Conservation (phyloP, 768 basidiomycete genomes). For the Termitomyces sp. region DNA sequence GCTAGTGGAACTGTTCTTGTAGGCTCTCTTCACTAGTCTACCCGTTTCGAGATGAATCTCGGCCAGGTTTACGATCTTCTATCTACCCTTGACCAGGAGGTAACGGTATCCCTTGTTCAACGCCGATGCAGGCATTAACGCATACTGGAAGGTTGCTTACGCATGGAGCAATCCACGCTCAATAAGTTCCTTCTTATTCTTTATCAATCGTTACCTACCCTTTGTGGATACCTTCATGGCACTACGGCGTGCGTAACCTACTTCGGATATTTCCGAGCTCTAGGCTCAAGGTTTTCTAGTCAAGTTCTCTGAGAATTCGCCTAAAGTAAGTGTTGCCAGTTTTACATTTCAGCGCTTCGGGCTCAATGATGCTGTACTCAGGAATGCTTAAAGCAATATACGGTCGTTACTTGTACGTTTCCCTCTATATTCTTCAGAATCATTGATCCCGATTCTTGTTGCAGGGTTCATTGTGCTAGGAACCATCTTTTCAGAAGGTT, state of each 20-base stretch:
- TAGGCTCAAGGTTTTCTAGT: background rate
- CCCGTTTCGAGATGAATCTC: background rate
- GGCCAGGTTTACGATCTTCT: conserved; percentile 29
- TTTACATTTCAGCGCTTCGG: no score
- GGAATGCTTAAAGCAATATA: conserved; percentile 22
- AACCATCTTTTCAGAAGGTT: conserved; percentile 32
- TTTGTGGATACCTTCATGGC: conserved; percentile 33
- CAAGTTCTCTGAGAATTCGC: conserved; percentile 5
- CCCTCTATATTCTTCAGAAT: background rate
- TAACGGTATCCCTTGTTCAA: background rate
- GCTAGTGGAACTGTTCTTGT: conserved; percentile 24
- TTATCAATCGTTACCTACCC: conserved; percentile 35
- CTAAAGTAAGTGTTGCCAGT: conserved; percentile 1
- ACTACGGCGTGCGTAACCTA: conserved; percentile 20
- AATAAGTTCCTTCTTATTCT: conserved; percentile 27
- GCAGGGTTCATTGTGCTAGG: conserved; percentile 30
- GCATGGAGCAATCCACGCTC: conserved; percentile 27
- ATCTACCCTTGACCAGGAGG: conserved; percentile 32
- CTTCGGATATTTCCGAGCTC: background rate
- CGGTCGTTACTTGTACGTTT: conserved; percentile 25
- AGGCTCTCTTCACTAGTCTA: background rate
- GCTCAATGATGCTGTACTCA: background rate
- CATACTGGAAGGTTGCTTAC: conserved; percentile 22
- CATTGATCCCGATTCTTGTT: background rate
- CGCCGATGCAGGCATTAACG: background rate